Conservation (phyloP, 1,139 yeast species). For the Eremothecium gossypii region DNA sequence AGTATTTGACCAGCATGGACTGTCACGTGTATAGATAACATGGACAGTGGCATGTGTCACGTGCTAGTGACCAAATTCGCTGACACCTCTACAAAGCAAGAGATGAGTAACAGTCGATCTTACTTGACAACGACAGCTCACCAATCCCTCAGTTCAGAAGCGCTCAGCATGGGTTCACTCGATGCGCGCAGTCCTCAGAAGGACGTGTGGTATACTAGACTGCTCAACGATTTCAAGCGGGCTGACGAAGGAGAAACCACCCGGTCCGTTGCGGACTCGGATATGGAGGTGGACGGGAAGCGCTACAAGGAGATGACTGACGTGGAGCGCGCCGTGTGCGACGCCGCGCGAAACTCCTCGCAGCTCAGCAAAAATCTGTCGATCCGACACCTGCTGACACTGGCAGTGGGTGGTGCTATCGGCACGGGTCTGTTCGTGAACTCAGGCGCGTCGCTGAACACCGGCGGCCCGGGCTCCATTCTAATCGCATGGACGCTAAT, state of each 20-base stretch:
- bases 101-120: too few relatives aligned
- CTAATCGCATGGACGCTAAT: constrained; percentile 46
- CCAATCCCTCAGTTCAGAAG: too few relatives aligned
- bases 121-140: too few relatives aligned
- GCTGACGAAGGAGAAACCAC: neutral
- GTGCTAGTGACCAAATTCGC: too few relatives aligned
- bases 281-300: constrained; percentile 5
- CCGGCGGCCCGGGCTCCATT: constrained; percentile 64
- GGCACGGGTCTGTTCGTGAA: constrained; percentile 62
- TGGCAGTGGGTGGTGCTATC: constrained; percentile 81
- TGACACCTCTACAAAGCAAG: too few relatives aligned
- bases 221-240: neutral
- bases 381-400: constrained; percentile 62
- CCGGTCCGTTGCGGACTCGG: neutral
- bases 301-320: constrained; percentile 31
- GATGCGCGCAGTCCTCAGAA: too few relatives aligned
- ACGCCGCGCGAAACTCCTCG: constrained; percentile 62
- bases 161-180: too few relatives aligned
- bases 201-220: neutral
- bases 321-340: constrained; percentile 54
- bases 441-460: constrained; percentile 50
- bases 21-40: too few relatives aligned
- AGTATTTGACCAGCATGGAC: too few relatives aligned
- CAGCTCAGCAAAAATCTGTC: constrained; percentile 43
- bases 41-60: too few relatives aligned